These are phyloP conservation scores for Solanum tarapatanum DNA, from an alignment of 257 asterid genomes.

Conservation along the genomic window DNA sequence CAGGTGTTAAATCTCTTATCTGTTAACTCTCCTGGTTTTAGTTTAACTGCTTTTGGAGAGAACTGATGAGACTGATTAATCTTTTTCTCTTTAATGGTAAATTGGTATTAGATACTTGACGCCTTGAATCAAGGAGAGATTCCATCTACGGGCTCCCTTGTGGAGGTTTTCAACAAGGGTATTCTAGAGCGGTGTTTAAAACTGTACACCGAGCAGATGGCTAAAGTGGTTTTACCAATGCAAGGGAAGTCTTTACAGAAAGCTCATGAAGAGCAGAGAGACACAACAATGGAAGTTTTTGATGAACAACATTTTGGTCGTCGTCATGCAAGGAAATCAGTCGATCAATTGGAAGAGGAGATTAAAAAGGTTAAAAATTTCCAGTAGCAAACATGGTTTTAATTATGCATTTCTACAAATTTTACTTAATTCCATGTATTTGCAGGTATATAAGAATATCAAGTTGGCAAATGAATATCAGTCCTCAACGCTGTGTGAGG, in stretches of 20 bases:
- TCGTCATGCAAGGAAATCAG: slow-evolving; percentile 87
- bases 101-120: slow-evolving; percentile 63
- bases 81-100: background rate
- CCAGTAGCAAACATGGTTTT: background rate
- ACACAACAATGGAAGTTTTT: slow-evolving; percentile 49
- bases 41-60: background rate
- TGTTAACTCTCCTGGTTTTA: background rate
- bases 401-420: background rate
- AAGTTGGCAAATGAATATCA: slow-evolving; percentile 63
- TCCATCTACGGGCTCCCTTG: slow-evolving; percentile 95
- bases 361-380: slow-evolving; percentile 46
- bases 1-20: slow-evolving; percentile 49
- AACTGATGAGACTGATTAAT: background rate
- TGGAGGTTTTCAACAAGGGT: slow-evolving; percentile 88
- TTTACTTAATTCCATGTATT: slow-evolving; percentile 15
- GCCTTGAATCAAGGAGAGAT: slow-evolving; percentile 98
- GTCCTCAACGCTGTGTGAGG: slow-evolving; percentile 83
- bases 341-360: slow-evolving; percentile 64
- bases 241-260: slow-evolving; percentile 45
- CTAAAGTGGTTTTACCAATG: slow-evolving; percentile 44
- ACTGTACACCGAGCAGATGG: slow-evolving; percentile 48
- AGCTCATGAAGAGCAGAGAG: slow-evolving; percentile 55
- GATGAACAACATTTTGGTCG: slow-evolving; percentile 95
- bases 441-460: slow-evolving; percentile 57
- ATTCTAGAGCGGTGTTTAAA: slow-evolving; percentile 68